Percentiles rank a stretch among this genome's conserved stretches.
These are phyloP conservation scores for Ricinus communis DNA, from an alignment of 345 rosid species.

Conservation along the genomic window DNA sequence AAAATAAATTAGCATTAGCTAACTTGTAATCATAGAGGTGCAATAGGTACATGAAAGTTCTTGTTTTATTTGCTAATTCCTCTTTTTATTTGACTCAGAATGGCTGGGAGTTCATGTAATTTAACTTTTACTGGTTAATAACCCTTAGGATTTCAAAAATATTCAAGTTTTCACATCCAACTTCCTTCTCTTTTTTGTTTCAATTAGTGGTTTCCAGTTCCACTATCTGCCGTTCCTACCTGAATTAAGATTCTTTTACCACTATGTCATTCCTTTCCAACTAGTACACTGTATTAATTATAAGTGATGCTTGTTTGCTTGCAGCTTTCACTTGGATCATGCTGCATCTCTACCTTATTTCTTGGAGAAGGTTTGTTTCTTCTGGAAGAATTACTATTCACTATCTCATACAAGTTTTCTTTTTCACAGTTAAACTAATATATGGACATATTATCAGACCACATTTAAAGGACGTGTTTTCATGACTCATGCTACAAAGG, in stretches of 20 bases:
- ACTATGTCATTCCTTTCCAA: not conserved
- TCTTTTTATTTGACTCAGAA: too few relatives aligned
- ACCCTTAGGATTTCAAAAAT: too few relatives aligned
- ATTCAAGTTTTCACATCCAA: too few relatives aligned
- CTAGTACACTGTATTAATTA: not conserved
- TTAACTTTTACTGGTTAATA: too few relatives aligned
- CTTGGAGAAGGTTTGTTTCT: conserved; percentile 73
- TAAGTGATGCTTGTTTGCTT: conserved; percentile 19
- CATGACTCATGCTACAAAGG: conserved; percentile 99
- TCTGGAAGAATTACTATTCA: not conserved
- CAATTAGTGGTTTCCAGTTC: not conserved
- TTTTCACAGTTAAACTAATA: conserved; percentile 10
- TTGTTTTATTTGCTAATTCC: too few relatives aligned
- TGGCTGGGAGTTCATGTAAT: too few relatives aligned
- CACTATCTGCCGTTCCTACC: not conserved
- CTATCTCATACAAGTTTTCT: not conserved
- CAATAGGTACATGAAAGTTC: too few relatives aligned
- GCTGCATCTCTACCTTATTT: conserved; percentile 96
- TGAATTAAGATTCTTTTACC: not conserved
- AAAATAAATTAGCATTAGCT: too few relatives aligned
- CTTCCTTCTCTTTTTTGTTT: too few relatives aligned
- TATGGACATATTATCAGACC: conserved; percentile 46
- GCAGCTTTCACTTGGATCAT: conserved; percentile 99
- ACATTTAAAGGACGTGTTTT: conserved; percentile 87
- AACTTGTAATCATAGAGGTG: too few relatives aligned